Percentiles rank a stretch among this genome's conserved stretches.
Evolutionary conservation across 1,284 basidiomycete genomes (phyloP).

Genomic region (Nidula niveotomentosa): DNA sequence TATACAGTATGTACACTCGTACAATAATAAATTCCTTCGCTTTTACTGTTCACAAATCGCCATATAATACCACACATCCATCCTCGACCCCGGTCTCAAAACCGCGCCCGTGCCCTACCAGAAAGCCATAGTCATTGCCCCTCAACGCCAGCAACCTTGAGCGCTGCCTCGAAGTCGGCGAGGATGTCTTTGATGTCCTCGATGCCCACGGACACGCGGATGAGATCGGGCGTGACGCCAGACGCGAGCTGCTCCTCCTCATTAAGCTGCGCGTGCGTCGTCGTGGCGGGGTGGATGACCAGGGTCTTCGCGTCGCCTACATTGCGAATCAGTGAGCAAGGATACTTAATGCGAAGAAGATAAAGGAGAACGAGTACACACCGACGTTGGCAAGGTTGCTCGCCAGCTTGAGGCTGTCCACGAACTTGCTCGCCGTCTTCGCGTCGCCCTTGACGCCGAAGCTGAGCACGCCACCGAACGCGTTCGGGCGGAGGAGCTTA

Average conservation of each 20-base stretch:
- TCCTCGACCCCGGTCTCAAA: no score
- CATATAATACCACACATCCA: no score
- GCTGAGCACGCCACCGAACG: conserved; percentile 78
- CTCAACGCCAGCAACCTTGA: neutral
- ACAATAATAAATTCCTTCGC: no score
- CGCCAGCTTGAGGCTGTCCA: conserved; percentile 76
- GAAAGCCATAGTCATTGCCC: neutral
- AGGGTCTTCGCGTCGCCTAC: conserved; percentile 74
- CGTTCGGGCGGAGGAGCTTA: conserved; percentile 53
- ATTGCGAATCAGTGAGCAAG: neutral
- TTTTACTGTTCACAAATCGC: no score
- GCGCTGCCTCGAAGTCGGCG: conserved; percentile 66
- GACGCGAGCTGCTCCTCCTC: conserved; percentile 66
- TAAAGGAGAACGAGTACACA: conserved; percentile 7
- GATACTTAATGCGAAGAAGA: neutral
- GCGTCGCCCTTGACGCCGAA: conserved; percentile 80
- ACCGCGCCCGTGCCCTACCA: no score
- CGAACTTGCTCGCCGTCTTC: conserved; percentile 60
- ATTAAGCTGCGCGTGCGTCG: conserved; percentile 81
- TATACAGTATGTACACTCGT: no score
- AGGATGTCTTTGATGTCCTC: conserved; percentile 87
- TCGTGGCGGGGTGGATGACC: conserved; percentile 82
- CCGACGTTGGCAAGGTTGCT: conserved; percentile 81
- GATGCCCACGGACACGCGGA: conserved; percentile 70
- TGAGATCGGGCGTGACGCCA: conserved; percentile 82